Conservation (phyloP, 345 rosid genomes). For the Syzygium grande region DNA sequence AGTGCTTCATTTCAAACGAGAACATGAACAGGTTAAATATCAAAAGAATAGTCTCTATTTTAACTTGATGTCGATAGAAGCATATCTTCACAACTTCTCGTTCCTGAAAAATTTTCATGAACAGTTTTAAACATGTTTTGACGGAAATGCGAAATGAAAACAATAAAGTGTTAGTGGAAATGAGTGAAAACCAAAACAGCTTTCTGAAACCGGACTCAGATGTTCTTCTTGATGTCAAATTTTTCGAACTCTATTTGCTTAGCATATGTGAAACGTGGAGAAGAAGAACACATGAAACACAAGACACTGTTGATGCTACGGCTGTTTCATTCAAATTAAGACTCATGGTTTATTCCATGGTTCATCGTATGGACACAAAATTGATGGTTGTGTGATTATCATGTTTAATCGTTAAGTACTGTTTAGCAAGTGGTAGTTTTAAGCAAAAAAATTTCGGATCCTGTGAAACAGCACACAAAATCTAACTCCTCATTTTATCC, state of each 20-base stretch:
- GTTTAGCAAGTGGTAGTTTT: neutral
- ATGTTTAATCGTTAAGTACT: neutral
- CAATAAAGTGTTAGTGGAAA: neutral
- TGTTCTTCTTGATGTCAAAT: neutral
- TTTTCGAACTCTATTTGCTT: neutral
- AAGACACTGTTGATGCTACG: neutral
- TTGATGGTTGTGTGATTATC: neutral
- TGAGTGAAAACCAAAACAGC: neutral
- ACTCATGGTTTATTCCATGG: neutral
- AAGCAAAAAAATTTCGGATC: neutral
- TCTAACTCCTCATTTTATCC: neutral
- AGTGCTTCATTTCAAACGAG: neutral
- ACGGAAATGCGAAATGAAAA: neutral
- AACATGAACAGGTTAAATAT: neutral
- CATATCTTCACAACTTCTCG: neutral
- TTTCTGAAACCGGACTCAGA: neutral
- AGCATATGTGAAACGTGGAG: neutral
- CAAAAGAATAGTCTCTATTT: neutral
- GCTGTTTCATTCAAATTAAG: neutral
- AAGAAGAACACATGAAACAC: neutral
- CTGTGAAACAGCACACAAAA: neutral
- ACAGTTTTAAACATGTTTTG: neutral
- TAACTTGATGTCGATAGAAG: neutral
- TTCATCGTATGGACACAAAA: neutral
- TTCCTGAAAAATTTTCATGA: neutral